Base-by-base conservation (phyloP, 306 rosid species). In the Trifolium repens region DNA sequence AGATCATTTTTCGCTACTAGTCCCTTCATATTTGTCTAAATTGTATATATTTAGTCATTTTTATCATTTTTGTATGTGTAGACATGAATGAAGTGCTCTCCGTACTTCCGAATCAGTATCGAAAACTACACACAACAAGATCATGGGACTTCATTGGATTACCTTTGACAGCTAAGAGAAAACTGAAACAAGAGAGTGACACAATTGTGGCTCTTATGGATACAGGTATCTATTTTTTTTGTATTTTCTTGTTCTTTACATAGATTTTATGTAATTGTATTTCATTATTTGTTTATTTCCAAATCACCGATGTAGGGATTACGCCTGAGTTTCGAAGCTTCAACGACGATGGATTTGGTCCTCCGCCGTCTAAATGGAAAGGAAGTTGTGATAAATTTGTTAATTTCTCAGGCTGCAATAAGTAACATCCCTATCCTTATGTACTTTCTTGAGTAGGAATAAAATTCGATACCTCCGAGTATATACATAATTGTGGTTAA, bases 111-210 rank as follows among this genome's bases (percentile, higher is more conserved):
- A 94, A 90, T 75, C 73, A 5, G 47, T 90, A 91, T 53, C 91
- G 85, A 5, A 81, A 94, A 85, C 86, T 91, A 7, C 98, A 91
- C 80, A 91, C 98, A 26, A 94, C 98, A 63, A 85, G 84, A 84
- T 91, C 98, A 32, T 94, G 96, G 96, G 91, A 90, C 83, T 94
- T 91, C 77, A 72, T 90, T 22, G 97, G 96, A 1, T 82, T 94
- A 40, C 86, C 94, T 84, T 47, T 80, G 44, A 87, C 83, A 50
- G 90, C 93, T 42, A 87, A 67, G 69, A 86, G 97, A 86, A 85
- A 77, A 59, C 65, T 81, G 66, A 65, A 71, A 43, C 30, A 16
- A 5, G 98, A 94, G 63, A 75, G 88, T 12, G 72, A 89, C 49
- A 82, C 87, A 43, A 40, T 91, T 67, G 96, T 94, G 37, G 98